Conservation (phyloP, 148 eudicot species). For the Simmondsia chinensis region DNA sequence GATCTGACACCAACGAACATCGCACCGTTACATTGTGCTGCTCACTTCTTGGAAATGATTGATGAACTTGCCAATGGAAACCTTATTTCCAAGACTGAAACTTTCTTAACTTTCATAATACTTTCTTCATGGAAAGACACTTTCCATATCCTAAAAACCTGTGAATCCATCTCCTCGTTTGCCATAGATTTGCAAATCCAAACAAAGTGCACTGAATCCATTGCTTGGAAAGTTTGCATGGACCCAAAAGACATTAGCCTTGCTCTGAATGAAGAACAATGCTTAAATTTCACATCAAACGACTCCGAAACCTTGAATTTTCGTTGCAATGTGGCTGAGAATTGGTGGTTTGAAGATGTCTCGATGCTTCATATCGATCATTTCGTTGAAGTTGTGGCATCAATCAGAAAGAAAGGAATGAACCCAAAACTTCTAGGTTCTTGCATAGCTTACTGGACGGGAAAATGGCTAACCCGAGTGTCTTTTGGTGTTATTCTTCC, state of each 20-base stretch:
- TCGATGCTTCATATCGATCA: slow-evolving; percentile 39
- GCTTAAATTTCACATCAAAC: slow-evolving; percentile 6
- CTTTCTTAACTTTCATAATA: slow-evolving; percentile 26
- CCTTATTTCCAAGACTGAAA: slow-evolving; percentile 30
- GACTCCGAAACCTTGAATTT: not conserved
- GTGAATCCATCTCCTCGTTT: slow-evolving; percentile 33
- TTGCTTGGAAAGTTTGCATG: slow-evolving; percentile 40
- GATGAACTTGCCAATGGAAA: slow-evolving; percentile 28
- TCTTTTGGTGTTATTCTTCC: slow-evolving; percentile 13
- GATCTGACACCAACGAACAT: slow-evolving; percentile 27
- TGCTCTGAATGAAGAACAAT: slow-evolving; percentile 2
- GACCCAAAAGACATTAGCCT: slow-evolving; percentile 10
- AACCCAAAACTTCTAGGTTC: slow-evolving; percentile 31
- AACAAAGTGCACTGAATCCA: slow-evolving; percentile 26
- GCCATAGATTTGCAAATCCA: slow-evolving; percentile 25
- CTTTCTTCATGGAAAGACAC: slow-evolving; percentile 48
- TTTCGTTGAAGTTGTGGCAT: slow-evolving; percentile 32
- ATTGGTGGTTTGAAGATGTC: slow-evolving; percentile 49
- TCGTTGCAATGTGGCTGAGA: slow-evolving; percentile 7
- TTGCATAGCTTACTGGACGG: slow-evolving; percentile 41
- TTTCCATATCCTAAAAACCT: slow-evolving; percentile 26
- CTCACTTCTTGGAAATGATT: slow-evolving; percentile 36
- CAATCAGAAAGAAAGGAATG: slow-evolving; percentile 25
- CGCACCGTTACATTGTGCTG: slow-evolving; percentile 32
- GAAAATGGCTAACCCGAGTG: slow-evolving; percentile 26